These are phyloP conservation scores for Luffa aegyptiaca DNA, from an alignment of 306 rosid genomes.

Conservation along the genomic window DNA sequence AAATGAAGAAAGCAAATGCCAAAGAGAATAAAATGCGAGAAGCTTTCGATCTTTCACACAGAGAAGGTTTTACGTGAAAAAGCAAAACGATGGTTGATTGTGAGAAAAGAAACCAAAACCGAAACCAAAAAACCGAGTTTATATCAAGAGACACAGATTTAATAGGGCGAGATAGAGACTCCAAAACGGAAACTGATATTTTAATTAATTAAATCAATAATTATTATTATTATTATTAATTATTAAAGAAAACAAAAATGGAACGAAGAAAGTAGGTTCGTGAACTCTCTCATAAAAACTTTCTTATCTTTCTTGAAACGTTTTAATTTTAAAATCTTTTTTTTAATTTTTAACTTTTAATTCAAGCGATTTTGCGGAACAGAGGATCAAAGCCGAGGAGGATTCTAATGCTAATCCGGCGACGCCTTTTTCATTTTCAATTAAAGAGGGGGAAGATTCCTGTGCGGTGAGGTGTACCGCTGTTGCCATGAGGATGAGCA, in stretches of 20 bases:
- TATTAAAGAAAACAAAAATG: neutral
- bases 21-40: neutral
- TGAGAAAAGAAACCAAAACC: constrained; percentile 10
- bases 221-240: no score
- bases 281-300: neutral
- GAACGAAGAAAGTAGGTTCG: neutral
- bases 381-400: constrained; percentile 23
- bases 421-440: constrained; percentile 10
- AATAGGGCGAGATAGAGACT: neutral
- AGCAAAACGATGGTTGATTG: constrained; percentile 7
- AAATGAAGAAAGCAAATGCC: neutral
- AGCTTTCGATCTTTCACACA: neutral
- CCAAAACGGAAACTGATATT: neutral
- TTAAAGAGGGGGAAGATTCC: neutral
- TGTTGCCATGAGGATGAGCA: neutral
- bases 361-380: constrained; percentile 20
- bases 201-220: neutral
- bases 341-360: neutral
- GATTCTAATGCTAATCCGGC: constrained; percentile 19
- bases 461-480: neutral
- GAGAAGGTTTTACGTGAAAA: constrained; percentile 21
- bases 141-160: neutral
- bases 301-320: neutral
- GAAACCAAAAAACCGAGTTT: constrained; percentile 7
- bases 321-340: neutral